phyloP scores from a whole-genome alignment of 2,329 filamentous ascomycete species.

The Raffaelea arxii region DNA sequence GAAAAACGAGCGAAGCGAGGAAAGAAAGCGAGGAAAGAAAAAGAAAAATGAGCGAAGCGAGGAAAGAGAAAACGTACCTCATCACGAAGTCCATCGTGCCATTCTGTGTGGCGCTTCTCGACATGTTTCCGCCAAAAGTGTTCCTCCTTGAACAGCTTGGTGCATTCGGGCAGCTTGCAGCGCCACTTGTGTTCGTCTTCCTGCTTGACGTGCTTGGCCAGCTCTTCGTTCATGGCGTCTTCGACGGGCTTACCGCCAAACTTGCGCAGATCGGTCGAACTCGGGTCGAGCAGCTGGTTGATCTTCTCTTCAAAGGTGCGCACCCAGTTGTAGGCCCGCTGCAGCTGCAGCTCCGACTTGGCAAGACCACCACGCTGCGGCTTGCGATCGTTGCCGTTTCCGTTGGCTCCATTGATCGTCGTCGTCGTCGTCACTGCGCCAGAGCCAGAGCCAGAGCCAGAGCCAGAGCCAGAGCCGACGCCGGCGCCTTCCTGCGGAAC shows the following conservation, averaged over 20 bases:
- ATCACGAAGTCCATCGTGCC: slow-evolving; percentile 68
- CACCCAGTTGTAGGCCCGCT: slow-evolving; percentile 96
- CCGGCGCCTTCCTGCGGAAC: slow-evolving; percentile 52
- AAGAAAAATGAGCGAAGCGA: not conserved
- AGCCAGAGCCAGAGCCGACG: slow-evolving; percentile 28
- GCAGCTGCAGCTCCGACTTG: slow-evolving; percentile 84
- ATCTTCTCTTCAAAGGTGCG: slow-evolving; percentile 98
- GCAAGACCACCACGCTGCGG: slow-evolving; percentile 59
- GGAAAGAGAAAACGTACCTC: slow-evolving; percentile 52
- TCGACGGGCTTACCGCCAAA: slow-evolving; percentile 81
- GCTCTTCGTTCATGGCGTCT: slow-evolving; percentile 77
- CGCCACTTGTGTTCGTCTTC: slow-evolving; percentile 96
- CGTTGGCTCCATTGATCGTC: no score
- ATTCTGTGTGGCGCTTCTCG: slow-evolving; percentile 89
- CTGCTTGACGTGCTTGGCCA: slow-evolving; percentile 84
- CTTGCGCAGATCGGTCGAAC: slow-evolving; percentile 78
- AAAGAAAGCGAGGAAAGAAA: not conserved
- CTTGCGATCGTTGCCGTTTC: not conserved
- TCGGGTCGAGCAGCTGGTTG: slow-evolving; percentile 82
- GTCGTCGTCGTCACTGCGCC: no score
- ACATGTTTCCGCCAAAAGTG: slow-evolving; percentile 98
- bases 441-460: slow-evolving; percentile 27
- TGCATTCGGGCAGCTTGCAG: slow-evolving; percentile 92
- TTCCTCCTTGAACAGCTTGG: slow-evolving; percentile 94
- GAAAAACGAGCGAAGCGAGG: slow-evolving; percentile 2